Evolutionary conservation across 768 basidiomycete genomes (phyloP).

Genomic region (Sporobolomyces roseus): DNA sequence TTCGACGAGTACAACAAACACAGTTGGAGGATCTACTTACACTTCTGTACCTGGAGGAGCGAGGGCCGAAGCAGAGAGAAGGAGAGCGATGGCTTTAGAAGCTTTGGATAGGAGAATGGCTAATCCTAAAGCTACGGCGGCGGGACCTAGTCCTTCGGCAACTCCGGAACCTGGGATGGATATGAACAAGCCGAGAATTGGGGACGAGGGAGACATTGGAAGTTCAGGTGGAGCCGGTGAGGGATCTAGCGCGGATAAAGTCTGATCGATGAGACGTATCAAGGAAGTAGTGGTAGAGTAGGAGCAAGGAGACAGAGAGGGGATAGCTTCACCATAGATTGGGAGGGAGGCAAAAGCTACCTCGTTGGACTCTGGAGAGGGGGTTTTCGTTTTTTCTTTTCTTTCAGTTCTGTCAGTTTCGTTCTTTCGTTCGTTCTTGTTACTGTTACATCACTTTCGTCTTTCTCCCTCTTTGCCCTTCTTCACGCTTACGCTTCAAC

Average conservation of each 20-base stretch:
- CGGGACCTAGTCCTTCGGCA: neutral
- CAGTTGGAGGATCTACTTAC: conserved; percentile 55
- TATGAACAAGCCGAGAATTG: too few species aligned
- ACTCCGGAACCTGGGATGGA: too few species aligned
- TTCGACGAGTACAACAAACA: conserved; percentile 6
- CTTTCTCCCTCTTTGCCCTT: neutral
- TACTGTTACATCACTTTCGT: neutral
- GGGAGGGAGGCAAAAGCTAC: too few species aligned
- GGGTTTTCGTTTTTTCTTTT: neutral
- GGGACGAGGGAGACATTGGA: too few species aligned
- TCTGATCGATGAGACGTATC: too few species aligned
- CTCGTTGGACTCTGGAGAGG: too few species aligned
- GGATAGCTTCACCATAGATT: too few species aligned
- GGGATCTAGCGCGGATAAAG: too few species aligned
- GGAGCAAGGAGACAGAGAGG: too few species aligned
- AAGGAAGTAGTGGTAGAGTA: too few species aligned
- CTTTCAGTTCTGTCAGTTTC: neutral
- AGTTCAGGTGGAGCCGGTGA: too few species aligned
- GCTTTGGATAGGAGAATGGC: conserved; percentile 91
- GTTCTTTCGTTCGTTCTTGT: neutral
- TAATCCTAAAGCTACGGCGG: conserved; percentile 6
- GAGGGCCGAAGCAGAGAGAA: conserved; percentile 90
- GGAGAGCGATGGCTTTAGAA: conserved; percentile 85
- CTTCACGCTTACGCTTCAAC: neutral
- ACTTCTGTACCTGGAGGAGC: conserved; percentile 76